phyloP scores from a whole-genome alignment of 805 yeast species.

The Starmerella vaccinii region DNA sequence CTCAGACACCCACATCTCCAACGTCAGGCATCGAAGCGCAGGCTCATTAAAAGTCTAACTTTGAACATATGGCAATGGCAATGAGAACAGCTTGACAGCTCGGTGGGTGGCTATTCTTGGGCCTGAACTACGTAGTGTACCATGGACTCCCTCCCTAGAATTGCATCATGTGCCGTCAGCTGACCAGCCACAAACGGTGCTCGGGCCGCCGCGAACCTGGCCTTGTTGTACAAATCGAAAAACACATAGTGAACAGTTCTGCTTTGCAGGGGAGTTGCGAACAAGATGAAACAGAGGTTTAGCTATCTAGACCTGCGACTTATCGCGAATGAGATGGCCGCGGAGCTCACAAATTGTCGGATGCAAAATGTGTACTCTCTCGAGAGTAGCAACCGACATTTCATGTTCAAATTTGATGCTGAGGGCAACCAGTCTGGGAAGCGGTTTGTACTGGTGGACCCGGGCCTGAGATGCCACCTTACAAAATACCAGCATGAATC shows the following conservation, averaged over 20 bases:
- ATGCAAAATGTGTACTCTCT: constrained; percentile 79
- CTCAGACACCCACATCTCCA: too few relatives aligned
- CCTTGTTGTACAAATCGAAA: too few relatives aligned
- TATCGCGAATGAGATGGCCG: constrained; percentile 54
- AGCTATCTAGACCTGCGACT: constrained; percentile 74
- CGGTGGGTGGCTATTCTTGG: neutral
- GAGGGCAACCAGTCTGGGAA: constrained; percentile 57
- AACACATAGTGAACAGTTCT: too few relatives aligned
- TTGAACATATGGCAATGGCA: too few relatives aligned
- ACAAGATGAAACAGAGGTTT: constrained; percentile 59
- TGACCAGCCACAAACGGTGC: constrained; percentile 4
- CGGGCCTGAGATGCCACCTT: constrained; percentile 70
- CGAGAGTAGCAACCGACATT: constrained; percentile 59
- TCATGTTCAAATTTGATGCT: constrained; percentile 64
- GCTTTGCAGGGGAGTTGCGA: too few relatives aligned
- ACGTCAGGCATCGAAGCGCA: too few relatives aligned
- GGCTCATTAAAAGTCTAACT: too few relatives aligned
- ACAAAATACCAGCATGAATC: constrained; percentile 76
- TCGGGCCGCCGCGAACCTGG: too few relatives aligned
- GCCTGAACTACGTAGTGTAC: neutral
- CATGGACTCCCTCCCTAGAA: too few relatives aligned
- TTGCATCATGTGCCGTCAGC: neutral
- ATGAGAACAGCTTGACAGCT: too few relatives aligned
- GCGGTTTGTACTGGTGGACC: constrained; percentile 63
- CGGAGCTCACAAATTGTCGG: constrained; percentile 51